Evolutionary conservation across 441 rosid species (phyloP).

Genomic region (Sinapis alba): DNA sequence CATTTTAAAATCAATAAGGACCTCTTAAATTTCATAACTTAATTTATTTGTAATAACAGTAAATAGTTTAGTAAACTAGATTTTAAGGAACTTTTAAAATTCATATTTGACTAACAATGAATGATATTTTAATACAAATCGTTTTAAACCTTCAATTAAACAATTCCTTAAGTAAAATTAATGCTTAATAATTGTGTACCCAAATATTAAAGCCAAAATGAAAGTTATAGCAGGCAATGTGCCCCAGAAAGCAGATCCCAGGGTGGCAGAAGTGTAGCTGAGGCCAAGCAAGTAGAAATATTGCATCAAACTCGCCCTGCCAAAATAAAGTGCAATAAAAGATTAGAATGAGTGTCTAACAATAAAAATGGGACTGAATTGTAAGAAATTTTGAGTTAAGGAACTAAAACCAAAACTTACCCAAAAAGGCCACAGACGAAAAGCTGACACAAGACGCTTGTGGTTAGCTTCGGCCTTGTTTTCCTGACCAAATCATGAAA

Average conservation of each 20-base stretch:
- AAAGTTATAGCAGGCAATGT: slow-evolving; percentile 54
- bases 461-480: slow-evolving; percentile 51
- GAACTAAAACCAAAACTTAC: slow-evolving; percentile 31
- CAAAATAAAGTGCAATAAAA: too few relatives aligned
- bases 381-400: not conserved
- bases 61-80: not conserved
- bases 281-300: slow-evolving; percentile 57
- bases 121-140: not conserved
- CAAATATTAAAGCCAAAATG: slow-evolving; percentile 51
- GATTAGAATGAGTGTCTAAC: too few relatives aligned
- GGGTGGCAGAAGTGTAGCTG: slow-evolving; percentile 56
- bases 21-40: not conserved
- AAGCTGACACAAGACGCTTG: slow-evolving; percentile 39
- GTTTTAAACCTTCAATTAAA: not conserved
- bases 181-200: slow-evolving; percentile 30
- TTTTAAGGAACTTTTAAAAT: not conserved
- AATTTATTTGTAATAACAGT: not conserved
- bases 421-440: slow-evolving; percentile 58
- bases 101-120: not conserved
- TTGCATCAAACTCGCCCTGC: slow-evolving; percentile 55
- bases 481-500: slow-evolving; percentile 38
- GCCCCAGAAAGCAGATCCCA: slow-evolving; percentile 50
- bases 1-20: not conserved
- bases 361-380: too few relatives aligned
- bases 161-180: not conserved